These are phyloP conservation scores for Ilyonectria sp. DNA, from an alignment of 2,329 filamentous ascomycete species.

Conservation along the genomic window DNA sequence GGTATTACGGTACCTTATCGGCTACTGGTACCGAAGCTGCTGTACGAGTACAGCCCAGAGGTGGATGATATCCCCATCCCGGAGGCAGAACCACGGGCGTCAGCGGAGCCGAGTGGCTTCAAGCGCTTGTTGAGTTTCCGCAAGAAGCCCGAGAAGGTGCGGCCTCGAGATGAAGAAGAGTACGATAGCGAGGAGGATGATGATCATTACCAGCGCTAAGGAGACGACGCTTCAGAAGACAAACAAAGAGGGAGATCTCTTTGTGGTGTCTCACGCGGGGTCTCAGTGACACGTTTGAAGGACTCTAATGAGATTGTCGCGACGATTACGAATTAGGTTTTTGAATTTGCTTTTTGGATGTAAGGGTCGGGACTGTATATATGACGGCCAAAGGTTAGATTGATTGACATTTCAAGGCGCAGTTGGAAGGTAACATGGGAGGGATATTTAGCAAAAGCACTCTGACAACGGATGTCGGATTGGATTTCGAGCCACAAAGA, in stretches of 20 bases:
- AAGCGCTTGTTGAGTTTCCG: constrained; percentile 63
- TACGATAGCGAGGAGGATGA: constrained; percentile 48
- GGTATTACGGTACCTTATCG: constrained; percentile 92
- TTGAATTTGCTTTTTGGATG: constrained; percentile 1
- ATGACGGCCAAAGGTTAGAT: constrained; percentile 3
- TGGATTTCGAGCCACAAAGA: constrained; percentile 1
- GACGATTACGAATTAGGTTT: not conserved
- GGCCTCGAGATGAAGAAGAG: constrained; percentile 40
- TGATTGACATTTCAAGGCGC: constrained; percentile 11
- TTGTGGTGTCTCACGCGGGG: not conserved
- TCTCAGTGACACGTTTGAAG: not conserved
- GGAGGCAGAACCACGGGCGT: constrained; percentile 30
- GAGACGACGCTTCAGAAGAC: constrained; percentile 27
- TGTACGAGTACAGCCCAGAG: constrained; percentile 67
- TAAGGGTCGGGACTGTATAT: not conserved
- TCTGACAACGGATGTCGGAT: not conserved
- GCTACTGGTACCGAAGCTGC: constrained; percentile 85
- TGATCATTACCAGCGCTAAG: constrained; percentile 13
- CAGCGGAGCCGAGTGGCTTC: constrained; percentile 55
- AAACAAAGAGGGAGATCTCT: not conserved
- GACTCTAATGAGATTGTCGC: not conserved
- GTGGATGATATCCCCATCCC: constrained; percentile 51
- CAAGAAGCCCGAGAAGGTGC: constrained; percentile 51
- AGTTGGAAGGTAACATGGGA: not conserved
- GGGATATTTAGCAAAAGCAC: constrained; percentile 1